phyloP scores from a whole-genome alignment of 2,329 filamentous ascomycete genomes.

The Chrysoporthe austroafricana region DNA sequence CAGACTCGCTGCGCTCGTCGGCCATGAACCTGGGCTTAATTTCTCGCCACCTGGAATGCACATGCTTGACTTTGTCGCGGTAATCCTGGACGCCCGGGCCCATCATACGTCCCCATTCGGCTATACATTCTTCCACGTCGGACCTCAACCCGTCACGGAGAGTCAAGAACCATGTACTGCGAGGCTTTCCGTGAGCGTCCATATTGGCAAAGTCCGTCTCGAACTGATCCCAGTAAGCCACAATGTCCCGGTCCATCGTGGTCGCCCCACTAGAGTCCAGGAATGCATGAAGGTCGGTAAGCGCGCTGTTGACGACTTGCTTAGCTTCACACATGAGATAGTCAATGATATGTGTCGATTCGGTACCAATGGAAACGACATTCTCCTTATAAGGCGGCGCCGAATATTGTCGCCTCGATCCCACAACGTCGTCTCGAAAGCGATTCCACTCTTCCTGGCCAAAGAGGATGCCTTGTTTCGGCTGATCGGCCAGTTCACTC shows the following conservation, averaged over 20 bases:
- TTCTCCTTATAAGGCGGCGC: constrained; percentile 19
- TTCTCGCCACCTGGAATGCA: constrained; percentile 47
- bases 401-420: constrained; percentile 12
- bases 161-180: constrained; percentile 13
- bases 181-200: constrained; percentile 17
- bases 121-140: constrained; percentile 38
- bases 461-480: constrained; percentile 60
- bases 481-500: constrained; percentile 59
- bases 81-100: constrained; percentile 26
- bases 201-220: constrained; percentile 39
- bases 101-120: constrained; percentile 39
- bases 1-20: not conserved
- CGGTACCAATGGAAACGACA: not conserved
- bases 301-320: constrained; percentile 43
- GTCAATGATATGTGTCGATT: constrained; percentile 61
- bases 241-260: constrained; percentile 24
- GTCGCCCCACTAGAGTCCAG: constrained; percentile 7
- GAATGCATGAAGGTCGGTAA: constrained; percentile 39
- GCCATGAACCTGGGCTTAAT: constrained; percentile 43
- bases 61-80: constrained; percentile 36
- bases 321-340: constrained; percentile 62
- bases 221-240: constrained; percentile 43
- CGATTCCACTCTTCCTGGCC: constrained; percentile 44
- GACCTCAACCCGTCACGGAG: constrained; percentile 29
- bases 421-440: constrained; percentile 37